A percentile compares a stretch with the other conserved stretches of the same genome.
These are phyloP conservation scores for Trypanosoma boissoni DNA, from an alignment of 208 protist species.

Conservation along the genomic window DNA sequence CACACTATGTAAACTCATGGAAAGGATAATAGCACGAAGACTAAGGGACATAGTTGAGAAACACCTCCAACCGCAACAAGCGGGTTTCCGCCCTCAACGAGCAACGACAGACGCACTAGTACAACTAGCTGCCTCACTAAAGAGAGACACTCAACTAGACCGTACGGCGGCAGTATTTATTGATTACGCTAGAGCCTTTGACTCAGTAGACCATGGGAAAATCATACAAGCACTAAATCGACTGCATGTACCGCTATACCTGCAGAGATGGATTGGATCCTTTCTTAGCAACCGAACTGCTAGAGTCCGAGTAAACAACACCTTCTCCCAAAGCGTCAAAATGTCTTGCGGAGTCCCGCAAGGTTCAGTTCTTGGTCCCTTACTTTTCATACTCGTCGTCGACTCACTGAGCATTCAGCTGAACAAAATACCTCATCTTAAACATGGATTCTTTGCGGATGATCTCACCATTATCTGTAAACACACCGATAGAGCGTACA, in stretches of 20 bases:
- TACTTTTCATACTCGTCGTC: conserved; percentile 25
- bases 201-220: conserved; percentile 32
- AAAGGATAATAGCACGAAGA: conserved; percentile 21
- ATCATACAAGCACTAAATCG: conserved; percentile 12
- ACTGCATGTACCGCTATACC: not conserved
- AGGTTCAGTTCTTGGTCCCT: conserved; percentile 22
- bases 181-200: conserved; percentile 32
- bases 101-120: conserved; percentile 28
- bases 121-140: conserved; percentile 1
- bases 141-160: not conserved
- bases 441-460: conserved; percentile 26
- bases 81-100: conserved; percentile 17
- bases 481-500: not conserved
- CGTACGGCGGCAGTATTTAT: conserved; percentile 25
- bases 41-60: conserved; percentile 23
- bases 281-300: conserved; percentile 14
- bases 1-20: conserved; percentile 29
- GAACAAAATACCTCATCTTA: conserved; percentile 1
- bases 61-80: conserved; percentile 16
- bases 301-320: conserved; percentile 19
- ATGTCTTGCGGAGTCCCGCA: conserved; percentile 20
- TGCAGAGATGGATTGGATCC: conserved; percentile 19
- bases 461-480: conserved; percentile 13
- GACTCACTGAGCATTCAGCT: conserved; percentile 15
- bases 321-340: not conserved